phyloP scores from a whole-genome alignment of 805 yeast species.

The Candida jianshihensis region DNA sequence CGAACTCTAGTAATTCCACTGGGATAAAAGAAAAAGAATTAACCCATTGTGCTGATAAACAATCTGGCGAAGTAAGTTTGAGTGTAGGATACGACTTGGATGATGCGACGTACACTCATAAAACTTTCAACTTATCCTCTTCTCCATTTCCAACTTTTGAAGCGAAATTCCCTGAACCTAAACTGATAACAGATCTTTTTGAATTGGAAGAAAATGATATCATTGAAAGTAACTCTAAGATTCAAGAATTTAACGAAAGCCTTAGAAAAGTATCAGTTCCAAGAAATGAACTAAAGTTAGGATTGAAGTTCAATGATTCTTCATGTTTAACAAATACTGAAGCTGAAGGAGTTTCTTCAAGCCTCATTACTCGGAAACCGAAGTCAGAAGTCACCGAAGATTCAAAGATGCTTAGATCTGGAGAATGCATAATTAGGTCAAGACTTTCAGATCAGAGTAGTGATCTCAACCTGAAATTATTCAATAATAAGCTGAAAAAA shows the following conservation, averaged over 20 bases:
- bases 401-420: not conserved
- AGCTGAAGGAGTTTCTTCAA: no score
- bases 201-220: conserved; percentile 5
- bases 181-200: conserved; percentile 12
- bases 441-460: not conserved
- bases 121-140: conserved; percentile 6
- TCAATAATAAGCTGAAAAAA: no score
- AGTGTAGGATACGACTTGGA: no score
- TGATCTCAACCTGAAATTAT: no score
- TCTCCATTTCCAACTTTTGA: conserved; percentile 14
- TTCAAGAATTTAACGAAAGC: not conserved
- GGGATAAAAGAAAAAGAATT: not conserved
- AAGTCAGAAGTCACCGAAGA: no score
- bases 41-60: not conserved
- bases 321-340: no score
- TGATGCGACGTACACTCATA: not conserved
- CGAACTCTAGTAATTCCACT: not conserved
- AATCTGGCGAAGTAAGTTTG: no score
- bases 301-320: no score
- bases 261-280: no score
- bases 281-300: not conserved
- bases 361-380: no score
- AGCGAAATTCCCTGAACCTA: conserved; percentile 15
- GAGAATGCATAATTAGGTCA: not conserved
- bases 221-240: not conserved